Base-by-base conservation (phyloP, 192 early-diverging fungal genomes). In the Entrophospora sp. region DNA sequence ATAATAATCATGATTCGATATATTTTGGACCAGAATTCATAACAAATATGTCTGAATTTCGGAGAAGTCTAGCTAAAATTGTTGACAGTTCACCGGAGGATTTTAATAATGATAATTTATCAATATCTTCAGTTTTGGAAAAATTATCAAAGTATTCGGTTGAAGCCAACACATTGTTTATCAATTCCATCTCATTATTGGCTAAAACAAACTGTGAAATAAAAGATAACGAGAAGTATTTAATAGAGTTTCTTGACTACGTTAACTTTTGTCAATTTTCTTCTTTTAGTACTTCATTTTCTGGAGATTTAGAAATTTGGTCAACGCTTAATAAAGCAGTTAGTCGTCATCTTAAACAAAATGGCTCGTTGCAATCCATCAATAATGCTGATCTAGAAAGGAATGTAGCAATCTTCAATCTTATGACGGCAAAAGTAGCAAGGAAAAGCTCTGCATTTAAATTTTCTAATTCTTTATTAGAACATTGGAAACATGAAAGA, bases 401-500 rank as follows among this genome's bases (percentile, higher is more conserved):
- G n/a, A 7, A 63, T 10, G 12, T 63, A 14, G 31, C 32, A 35
- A 25, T 24, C 7, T 63, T 34, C 7, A 63, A 48, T 22, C 43
- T 63, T 34, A 51, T 55, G 12, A 25, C 43, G 10, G 38, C 51
- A 7, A 66, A 66, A 43, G 31, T 66, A 30, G 32, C 64, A 27
- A 66, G 64, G 30, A 66, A 66, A 14, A 55, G 27, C 30, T 35
- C 24, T 25, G 64, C 49, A 5, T 55, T 55, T n/a, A 38, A 55
- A 22, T 18, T 28, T 20, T 49, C 64, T 34, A 27, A 13, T 38
- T 13, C 35, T 31, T 35, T 64, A 5, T 27, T 51, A 14, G 22
- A 37, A 27, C 62, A 55, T 37, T 55, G 52, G 35, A 42, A 55
- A 2, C 22, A 66, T 34, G 34, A 52, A 30, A 43, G 18, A 4